Percentiles rank a stretch among this genome's conserved stretches.
Evolutionary conservation across 495 filamentous ascomycete genomes (phyloP).

Genomic region (Penicillium dipodomyicola): DNA sequence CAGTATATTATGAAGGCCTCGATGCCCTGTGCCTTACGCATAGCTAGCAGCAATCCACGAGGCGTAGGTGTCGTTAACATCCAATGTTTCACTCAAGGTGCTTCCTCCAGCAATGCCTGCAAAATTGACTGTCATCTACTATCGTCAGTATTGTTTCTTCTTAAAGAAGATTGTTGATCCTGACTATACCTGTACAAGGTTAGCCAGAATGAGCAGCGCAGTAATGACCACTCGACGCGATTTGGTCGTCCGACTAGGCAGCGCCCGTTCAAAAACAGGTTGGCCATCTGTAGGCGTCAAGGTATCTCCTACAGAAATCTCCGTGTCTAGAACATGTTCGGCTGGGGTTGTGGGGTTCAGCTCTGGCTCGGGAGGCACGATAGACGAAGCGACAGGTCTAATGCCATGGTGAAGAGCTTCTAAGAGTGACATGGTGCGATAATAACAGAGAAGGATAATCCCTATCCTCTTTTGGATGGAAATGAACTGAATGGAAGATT

Average conservation of each 20-base stretch:
- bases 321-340: not conserved
- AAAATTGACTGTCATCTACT: conserved; percentile 35
- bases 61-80: conserved; percentile 23
- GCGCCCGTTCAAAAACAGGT: conserved; percentile 24
- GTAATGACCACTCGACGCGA: conserved; percentile 23
- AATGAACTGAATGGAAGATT: not conserved
- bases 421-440: not conserved
- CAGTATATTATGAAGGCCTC: no score
- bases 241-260: conserved; percentile 16
- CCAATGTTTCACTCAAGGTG: conserved; percentile 23
- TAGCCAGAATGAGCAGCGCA: conserved; percentile 25
- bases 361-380: not conserved
- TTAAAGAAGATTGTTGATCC: not conserved
- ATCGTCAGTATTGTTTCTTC: not conserved
- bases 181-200: conserved; percentile 30
- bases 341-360: not conserved
- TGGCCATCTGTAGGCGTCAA: conserved; percentile 14
- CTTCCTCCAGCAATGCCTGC: conserved; percentile 33
- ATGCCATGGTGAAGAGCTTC: not conserved
- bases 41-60: conserved; percentile 37
- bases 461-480: not conserved
- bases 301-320: not conserved
- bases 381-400: not conserved
- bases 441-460: not conserved
- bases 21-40: conserved; percentile 16